Evolutionary conservation across 495 filamentous ascomycete genomes (phyloP).

Genomic region (Xeromyces bisporus): DNA sequence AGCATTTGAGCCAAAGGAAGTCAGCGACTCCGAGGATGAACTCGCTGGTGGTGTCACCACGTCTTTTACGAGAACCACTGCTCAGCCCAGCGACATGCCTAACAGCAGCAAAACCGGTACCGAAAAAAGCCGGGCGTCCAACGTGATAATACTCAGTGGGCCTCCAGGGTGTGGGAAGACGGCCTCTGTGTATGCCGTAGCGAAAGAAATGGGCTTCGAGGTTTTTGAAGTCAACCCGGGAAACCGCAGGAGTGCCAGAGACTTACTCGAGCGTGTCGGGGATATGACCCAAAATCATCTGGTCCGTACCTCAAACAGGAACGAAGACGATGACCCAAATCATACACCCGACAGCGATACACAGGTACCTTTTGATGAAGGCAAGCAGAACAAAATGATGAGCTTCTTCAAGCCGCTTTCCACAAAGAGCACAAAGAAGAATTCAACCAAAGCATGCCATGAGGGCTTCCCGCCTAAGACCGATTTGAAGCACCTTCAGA

Average conservation of each 20-base stretch:
- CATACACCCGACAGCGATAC: slow-evolving; percentile 4
- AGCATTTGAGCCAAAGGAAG: slow-evolving; percentile 51
- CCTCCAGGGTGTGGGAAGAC: slow-evolving; percentile 88
- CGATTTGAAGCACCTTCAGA: slow-evolving; percentile 27
- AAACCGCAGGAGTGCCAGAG: slow-evolving; percentile 68
- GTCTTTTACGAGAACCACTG: slow-evolving; percentile 41
- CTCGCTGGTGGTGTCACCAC: slow-evolving; percentile 20
- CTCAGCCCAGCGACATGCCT: slow-evolving; percentile 38
- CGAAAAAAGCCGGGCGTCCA: slow-evolving; percentile 29
- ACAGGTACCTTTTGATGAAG: slow-evolving; percentile 27
- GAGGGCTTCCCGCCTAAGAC: slow-evolving; percentile 5
- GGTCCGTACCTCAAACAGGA: slow-evolving; percentile 38
- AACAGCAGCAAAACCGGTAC: slow-evolving; percentile 14
- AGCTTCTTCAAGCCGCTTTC: slow-evolving; percentile 54
- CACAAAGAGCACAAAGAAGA: slow-evolving; percentile 13
- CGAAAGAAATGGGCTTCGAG: slow-evolving; percentile 85
- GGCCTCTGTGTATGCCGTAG: slow-evolving; percentile 82
- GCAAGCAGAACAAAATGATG: slow-evolving; percentile 60
- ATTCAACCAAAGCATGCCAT: slow-evolving; percentile 5
- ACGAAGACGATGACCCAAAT: slow-evolving; percentile 9
- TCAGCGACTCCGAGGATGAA: slow-evolving; percentile 49
- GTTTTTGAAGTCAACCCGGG: slow-evolving; percentile 89
- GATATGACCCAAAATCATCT: slow-evolving; percentile 95
- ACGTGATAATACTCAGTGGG: slow-evolving; percentile 71
- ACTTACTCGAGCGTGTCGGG: slow-evolving; percentile 80